Percentiles rank a stretch among this genome's conserved stretches.
phyloP scores from a whole-genome alignment of 2,329 filamentous ascomycete species.

The Verticillium longisporum region DNA sequence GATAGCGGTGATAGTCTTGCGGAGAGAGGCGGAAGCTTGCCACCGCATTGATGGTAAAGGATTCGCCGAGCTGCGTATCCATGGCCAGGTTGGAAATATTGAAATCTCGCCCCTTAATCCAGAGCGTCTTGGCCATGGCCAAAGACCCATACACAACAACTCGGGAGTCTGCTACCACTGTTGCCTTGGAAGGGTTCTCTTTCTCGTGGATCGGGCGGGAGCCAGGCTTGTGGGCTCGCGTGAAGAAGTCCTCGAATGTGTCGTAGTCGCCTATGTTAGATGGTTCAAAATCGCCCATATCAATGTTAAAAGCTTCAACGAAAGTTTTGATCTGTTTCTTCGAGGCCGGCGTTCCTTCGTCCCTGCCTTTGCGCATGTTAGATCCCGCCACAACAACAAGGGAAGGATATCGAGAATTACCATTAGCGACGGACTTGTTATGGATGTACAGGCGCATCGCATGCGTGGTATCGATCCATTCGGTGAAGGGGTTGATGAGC shows the following conservation, averaged over 20 bases:
- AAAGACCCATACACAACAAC: slow-evolving; percentile 27
- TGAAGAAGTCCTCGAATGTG: slow-evolving; percentile 31
- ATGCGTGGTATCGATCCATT: slow-evolving; percentile 31
- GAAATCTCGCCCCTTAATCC: slow-evolving; percentile 37
- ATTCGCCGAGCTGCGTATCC: slow-evolving; percentile 21
- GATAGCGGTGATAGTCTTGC: slow-evolving; percentile 39
- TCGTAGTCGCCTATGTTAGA: slow-evolving; percentile 23
- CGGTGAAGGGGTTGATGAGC: slow-evolving; percentile 30
- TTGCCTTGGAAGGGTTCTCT: slow-evolving; percentile 19
- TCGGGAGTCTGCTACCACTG: slow-evolving; percentile 27
- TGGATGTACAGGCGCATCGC: slow-evolving; percentile 28
- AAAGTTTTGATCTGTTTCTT: slow-evolving; percentile 26
- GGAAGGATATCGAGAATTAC: slow-evolving; percentile 11
- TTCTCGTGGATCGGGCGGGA: slow-evolving; percentile 19
- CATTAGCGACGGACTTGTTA: slow-evolving; percentile 22
- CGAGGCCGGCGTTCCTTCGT: slow-evolving; percentile 21
- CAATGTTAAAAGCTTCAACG: slow-evolving; percentile 25
- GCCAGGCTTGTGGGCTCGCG: slow-evolving; percentile 21
- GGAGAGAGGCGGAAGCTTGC: slow-evolving; percentile 33
- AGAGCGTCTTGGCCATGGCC: slow-evolving; percentile 22
- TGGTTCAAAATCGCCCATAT: slow-evolving; percentile 29
- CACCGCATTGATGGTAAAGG: slow-evolving; percentile 25
- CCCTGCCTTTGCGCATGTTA: slow-evolving; percentile 6
- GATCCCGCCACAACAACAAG: too few species aligned
- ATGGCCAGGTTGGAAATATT: slow-evolving; percentile 29